phyloP scores from a whole-genome alignment of 2,329 filamentous ascomycete species.

The Trichoderma sp. region DNA sequence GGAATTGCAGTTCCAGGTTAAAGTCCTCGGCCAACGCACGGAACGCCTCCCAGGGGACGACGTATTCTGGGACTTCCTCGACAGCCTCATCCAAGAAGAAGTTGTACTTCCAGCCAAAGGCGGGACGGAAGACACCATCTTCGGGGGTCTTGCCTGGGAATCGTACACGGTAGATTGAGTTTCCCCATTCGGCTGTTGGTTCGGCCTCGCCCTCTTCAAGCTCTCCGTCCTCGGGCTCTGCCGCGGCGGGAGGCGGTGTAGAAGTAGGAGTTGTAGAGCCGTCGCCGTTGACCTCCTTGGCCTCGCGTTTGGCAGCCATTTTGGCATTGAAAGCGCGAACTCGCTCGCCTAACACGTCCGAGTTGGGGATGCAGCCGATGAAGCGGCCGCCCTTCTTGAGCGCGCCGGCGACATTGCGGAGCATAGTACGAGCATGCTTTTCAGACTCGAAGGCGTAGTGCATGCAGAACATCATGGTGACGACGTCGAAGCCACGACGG shows the following conservation, averaged over 20 bases:
- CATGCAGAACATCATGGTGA: constrained; percentile 99
- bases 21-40: constrained; percentile 93
- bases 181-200: constrained; percentile 79
- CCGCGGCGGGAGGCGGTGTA: constrained; percentile 28
- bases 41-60: constrained; percentile 97
- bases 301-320: constrained; percentile 39
- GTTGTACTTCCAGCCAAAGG: constrained; percentile 97
- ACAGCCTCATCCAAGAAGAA: constrained; percentile 96
- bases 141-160: constrained; percentile 80
- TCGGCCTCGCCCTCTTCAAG: constrained; percentile 61
- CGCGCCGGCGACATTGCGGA: constrained; percentile 84
- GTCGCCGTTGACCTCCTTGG: constrained; percentile 29
- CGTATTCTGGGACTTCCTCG: constrained; percentile 93
- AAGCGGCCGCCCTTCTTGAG: constrained; percentile 93
- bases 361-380: constrained; percentile 95
- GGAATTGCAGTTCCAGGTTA: constrained; percentile 92
- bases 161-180: constrained; percentile 84
- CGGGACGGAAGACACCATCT: constrained; percentile 88
- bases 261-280: constrained; percentile 27
- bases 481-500: constrained; percentile 86
- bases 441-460: constrained; percentile 97
- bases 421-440: constrained; percentile 84
- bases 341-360: constrained; percentile 76
- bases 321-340: constrained; percentile 73
- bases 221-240: constrained; percentile 42